These are phyloP conservation scores for Kodamaea arcana DNA, from an alignment of 1,139 yeast species.

Conservation along the genomic window DNA sequence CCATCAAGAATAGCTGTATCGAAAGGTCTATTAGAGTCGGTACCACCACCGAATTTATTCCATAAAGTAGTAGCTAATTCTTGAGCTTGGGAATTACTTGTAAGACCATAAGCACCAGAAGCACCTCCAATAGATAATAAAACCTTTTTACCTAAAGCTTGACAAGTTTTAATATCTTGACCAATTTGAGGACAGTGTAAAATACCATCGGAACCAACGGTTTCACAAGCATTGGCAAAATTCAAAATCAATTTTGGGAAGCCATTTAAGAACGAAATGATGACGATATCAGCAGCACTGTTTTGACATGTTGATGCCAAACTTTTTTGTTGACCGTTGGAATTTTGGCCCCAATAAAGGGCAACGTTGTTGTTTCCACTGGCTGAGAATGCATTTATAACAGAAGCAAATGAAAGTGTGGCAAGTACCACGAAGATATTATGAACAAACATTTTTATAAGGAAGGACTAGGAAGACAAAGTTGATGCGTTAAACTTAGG, in stretches of 20 bases:
- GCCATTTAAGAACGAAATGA: conserved; percentile 63
- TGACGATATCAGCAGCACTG: conserved; percentile 64
- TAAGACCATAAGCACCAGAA: conserved; percentile 72
- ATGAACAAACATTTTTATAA: conserved; percentile 4
- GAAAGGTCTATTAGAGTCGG: conserved; percentile 61
- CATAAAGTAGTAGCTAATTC: conserved; percentile 73
- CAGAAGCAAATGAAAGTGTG: conserved; percentile 6
- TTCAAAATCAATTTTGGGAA: conserved; percentile 59
- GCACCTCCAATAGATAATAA: conserved; percentile 88
- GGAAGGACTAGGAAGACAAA: conserved; percentile 1
- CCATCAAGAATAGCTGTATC: conserved; percentile 48
- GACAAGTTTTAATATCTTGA: conserved; percentile 81
- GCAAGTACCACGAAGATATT: conserved; percentile 8
- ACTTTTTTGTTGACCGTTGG: conserved; percentile 67
- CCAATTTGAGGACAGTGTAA: conserved; percentile 63
- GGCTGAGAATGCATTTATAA: conserved; percentile 10
- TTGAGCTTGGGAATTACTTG: conserved; percentile 57
- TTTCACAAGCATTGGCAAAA: conserved; percentile 66
- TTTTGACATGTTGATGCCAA: conserved; percentile 67
- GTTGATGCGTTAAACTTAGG: conserved; percentile 2
- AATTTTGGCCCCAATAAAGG: conserved; percentile 89
- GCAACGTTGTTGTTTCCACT: conserved; percentile 41
- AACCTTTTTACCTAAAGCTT: conserved; percentile 69
- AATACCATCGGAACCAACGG: conserved; percentile 50
- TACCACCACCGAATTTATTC: conserved; percentile 83